Conservation (phyloP, 257 asterid species). For the Solanum piurae region DNA sequence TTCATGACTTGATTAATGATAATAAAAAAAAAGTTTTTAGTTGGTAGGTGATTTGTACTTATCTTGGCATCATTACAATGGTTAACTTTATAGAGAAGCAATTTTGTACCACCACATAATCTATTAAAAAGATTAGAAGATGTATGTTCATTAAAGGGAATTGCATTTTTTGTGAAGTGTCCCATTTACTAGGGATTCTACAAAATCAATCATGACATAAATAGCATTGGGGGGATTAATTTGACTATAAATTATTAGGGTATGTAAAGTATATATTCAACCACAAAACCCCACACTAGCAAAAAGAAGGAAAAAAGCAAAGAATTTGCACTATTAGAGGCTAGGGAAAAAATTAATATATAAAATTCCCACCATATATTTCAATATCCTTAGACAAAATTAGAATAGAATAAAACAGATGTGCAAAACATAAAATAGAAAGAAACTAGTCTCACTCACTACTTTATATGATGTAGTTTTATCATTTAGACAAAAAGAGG, state of each 20-base stretch:
- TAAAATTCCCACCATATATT: background rate
- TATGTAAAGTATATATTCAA: background rate
- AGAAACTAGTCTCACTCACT: background rate
- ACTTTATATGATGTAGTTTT: background rate
- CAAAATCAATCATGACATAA: background rate
- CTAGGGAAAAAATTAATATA: background rate
- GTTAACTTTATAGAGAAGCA: conserved; percentile 3
- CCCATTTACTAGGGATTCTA: background rate
- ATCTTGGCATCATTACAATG: conserved; percentile 1
- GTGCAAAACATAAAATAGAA: background rate
- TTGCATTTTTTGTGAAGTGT: background rate
- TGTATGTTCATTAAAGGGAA: background rate
- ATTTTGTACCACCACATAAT: background rate
- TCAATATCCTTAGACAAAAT: background rate
- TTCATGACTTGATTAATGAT: conserved; percentile 3
- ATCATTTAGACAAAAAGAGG: background rate
- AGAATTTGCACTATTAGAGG: background rate
- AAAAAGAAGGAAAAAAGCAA: background rate
- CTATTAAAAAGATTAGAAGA: background rate
- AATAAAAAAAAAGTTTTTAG: background rate
- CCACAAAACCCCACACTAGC: background rate
- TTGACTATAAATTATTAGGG: background rate
- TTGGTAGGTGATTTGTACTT: conserved; percentile 14
- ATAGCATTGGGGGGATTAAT: background rate
- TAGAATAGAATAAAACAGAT: background rate